Percentiles rank a stretch among this genome's conserved stretches.
These are phyloP conservation scores for Wallacemonas sp. DNA, from an alignment of 208 protist genomes.

Conservation along the genomic window DNA sequence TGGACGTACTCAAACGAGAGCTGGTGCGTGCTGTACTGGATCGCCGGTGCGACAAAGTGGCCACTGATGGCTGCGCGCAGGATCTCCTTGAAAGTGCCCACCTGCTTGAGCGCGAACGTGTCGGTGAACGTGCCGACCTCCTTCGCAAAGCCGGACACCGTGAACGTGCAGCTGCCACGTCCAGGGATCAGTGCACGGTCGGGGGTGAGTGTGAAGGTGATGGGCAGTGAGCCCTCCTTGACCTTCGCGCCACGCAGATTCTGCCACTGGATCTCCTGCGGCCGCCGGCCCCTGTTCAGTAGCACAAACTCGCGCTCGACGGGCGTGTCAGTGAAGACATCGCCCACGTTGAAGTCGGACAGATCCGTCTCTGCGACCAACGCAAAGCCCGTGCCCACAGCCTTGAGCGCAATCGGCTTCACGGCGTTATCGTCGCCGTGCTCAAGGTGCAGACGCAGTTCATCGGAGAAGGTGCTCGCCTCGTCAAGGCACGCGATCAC, in stretches of 20 bases:
- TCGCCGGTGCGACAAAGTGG: constrained; percentile 82
- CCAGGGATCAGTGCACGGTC: constrained; percentile 76
- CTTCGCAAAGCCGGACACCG: constrained; percentile 46
- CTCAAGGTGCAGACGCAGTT: constrained; percentile 63
- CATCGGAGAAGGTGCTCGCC: constrained; percentile 78
- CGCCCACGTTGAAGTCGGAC: constrained; percentile 79
- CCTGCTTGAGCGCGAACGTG: constrained; percentile 82
- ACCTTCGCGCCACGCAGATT: constrained; percentile 55
- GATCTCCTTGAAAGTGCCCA: constrained; percentile 79
- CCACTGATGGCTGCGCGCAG: constrained; percentile 58
- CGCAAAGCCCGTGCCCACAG: constrained; percentile 88
- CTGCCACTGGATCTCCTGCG: constrained; percentile 91
- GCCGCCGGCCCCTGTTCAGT: constrained; percentile 86
- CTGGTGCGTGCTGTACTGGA: constrained; percentile 74
- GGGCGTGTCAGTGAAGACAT: constrained; percentile 85
- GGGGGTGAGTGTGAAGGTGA: constrained; percentile 78
- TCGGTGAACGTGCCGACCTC: constrained; percentile 65
- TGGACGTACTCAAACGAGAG: constrained; percentile 89
- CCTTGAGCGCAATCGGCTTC: constrained; percentile 60
- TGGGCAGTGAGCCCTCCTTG: constrained; percentile 64
- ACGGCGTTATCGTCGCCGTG: constrained; percentile 37
- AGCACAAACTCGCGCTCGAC: constrained; percentile 61
- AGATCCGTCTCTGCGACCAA: constrained; percentile 58
- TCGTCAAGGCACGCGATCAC: constrained; percentile 87
- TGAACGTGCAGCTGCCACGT: constrained; percentile 50